Base-by-base conservation (phyloP, 169 alveolate genomes). In the Plasmodium gonderi region DNA sequence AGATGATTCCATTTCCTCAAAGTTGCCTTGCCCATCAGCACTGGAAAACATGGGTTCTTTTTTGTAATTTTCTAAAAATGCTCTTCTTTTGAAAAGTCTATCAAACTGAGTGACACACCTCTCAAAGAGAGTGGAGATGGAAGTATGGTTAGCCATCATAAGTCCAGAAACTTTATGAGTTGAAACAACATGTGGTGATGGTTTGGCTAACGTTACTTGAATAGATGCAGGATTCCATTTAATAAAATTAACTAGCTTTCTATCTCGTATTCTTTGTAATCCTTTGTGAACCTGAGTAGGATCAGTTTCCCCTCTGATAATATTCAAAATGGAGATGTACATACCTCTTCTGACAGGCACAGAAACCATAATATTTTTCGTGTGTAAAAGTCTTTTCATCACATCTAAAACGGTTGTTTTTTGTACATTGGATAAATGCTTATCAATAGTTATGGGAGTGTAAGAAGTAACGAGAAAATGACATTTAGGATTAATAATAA, bases 211-310 rank as follows among this genome's bases (percentile, higher is more conserved):
- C 3, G 99, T 99, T 23, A 99, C 99, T 81, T 98, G 99, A 3
- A 99, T 98, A 20, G 99, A 97, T 45, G 99, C 99, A 9, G 99
- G 99, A 29, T 99, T 99, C 99, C 99, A 99, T 91, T 98, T 97
- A 44, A 98, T 97, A 90, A 98, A 98, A 44, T 98, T 97, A 33
- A 96, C 98, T 42, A 95, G 78, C 67, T 96, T 95, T 80, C 96
- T 80, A 75, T 95, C 97, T 60, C 95, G 47, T 20, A 96, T 91
- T 90, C 95, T 67, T 89, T 94, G 96, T 36, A 96, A 77, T 33
- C 97, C 94, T 83, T 81, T 81, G 26, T 90, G 92, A 17, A 94
- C 95, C 64, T 94, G 96, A 9, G 83, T 91, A 11, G 97, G 96
- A 67, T 93, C 95, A 14, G 92, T 80, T 26, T 94, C 95, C 1